phyloP scores from a whole-genome alignment of 75 land plant genomes.

The Picea sitchensis region DNA sequence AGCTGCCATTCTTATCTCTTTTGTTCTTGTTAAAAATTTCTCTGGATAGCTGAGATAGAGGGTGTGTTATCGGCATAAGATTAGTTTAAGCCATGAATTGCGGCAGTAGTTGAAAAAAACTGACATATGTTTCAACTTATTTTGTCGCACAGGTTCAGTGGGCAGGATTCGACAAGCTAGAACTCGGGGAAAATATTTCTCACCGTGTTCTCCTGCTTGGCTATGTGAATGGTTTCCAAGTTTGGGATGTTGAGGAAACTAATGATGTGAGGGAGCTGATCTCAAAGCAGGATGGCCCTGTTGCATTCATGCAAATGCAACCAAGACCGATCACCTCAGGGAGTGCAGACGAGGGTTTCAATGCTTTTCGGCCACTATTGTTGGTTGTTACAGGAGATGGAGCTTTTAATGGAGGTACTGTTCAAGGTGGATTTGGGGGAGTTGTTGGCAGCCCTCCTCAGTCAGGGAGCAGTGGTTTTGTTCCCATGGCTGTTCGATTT shows the following conservation, averaged over 20 bases:
- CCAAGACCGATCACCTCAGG: slow-evolving; percentile 30
- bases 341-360: slow-evolving; percentile 36
- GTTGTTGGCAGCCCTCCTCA: slow-evolving; percentile 17
- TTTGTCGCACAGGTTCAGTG: slow-evolving; percentile 44
- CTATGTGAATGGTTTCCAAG: slow-evolving; percentile 52
- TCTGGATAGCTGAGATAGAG: neutral
- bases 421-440: slow-evolving; percentile 29
- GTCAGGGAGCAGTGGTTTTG: slow-evolving; percentile 25
- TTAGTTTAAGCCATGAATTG: neutral
- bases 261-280: slow-evolving; percentile 39
- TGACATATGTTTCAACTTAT: neutral
- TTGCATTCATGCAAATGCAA: slow-evolving; percentile 39
- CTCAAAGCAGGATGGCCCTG: slow-evolving; percentile 54
- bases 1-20: neutral
- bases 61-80: neutral
- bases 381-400: slow-evolving; percentile 39
- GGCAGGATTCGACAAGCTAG: slow-evolving; percentile 45
- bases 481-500: slow-evolving; percentile 76
- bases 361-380: slow-evolving; percentile 32
- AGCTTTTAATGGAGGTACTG: slow-evolving; percentile 11
- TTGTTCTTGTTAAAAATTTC: neutral
- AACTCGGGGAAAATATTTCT: slow-evolving; percentile 17
- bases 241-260: slow-evolving; percentile 53
- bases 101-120: neutral
- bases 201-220: slow-evolving; percentile 35